Base-by-base conservation (phyloP, 2,329 filamentous ascomycete species). In the Aureobasidium sp. region DNA sequence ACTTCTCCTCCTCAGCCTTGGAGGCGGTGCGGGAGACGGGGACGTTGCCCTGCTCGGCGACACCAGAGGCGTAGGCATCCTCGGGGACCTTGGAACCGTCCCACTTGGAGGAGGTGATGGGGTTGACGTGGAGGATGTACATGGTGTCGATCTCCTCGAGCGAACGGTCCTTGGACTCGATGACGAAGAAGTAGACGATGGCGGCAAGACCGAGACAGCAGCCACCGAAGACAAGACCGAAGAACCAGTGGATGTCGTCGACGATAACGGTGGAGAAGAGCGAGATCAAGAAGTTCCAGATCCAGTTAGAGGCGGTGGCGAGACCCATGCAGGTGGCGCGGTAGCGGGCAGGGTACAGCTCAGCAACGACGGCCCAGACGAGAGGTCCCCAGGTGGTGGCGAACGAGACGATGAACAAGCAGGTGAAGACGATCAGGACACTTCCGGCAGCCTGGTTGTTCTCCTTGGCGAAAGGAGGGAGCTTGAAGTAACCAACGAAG, bases 291-390 rank as follows among this genome's bases (percentile, higher is more conserved):
- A 76, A 77, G 64, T 77, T 77, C 68, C 69, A 77, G 0, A 71
- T 67, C 77, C 77, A 78, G 69, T 79, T 78, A 22, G 69, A 71
- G 5, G 76, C 74, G 1, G 77, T 79, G 1, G 77, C 76, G 1
- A 79, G 67, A 9, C 72, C 76, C 76, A 79, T 78, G 65, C 72
- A 74, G 59, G 73, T 75, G 0, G 76, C 77, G 7, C 77, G 71
- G 68, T 78, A 77, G 29, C 68, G 64, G 15, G 68, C 67, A 22
- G 72, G 72, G 63, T 71, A 74, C 9, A 73, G 67, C 64, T 74
- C 72, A 44, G 68, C 72, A 34, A 71, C 69, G 27, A 73, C 70
- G n/a, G 70, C 68, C 72, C 72, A 73, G 31, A 72, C 70, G 4
- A 70, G 63, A 17, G 69, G 69, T 37, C 69, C 72, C 72, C 72